Evolutionary conservation across 2,329 filamentous ascomycete genomes (phyloP), one percentile per base, ranked within the genome.

Genomic region (Cadophora gregata): DNA sequence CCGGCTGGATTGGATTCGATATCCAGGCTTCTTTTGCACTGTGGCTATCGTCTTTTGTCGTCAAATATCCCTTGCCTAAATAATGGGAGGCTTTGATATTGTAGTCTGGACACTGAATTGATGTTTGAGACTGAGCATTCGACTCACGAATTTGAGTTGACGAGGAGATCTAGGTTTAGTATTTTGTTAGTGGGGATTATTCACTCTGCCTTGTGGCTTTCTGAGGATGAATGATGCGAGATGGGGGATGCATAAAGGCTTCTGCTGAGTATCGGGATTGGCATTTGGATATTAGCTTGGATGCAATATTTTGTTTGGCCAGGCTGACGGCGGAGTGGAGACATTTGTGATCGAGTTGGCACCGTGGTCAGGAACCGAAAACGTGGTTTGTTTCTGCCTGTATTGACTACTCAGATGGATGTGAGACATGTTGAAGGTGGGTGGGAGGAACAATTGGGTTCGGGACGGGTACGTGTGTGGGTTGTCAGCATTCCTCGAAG

Each of bases 281-380:
- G 12, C 5, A 29, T 14, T 14, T 42, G 36, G 36, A 7, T 12
- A 4, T 42, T 42, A 14, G 14, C 12, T 19, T 29, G 50, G 19
- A 31, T 4, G 2, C 4, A 31, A n/a, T 53, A 8, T 53, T 31
- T 25, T 53, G 25, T 29, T 19, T 53, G 6, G 21, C 47, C 25
- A 1, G n/a, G 5, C 25, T 12, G n/a, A 8, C 19, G 14, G 25
- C 31, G 50, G 25, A 53, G 48, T 51, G 48, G 25, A 51, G 42
- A 47, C n/a, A 21, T 21, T n/a, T 25, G 16, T 33, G 10, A 10
- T 12, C 12, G 51, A 10, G 16, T 55, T 1, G n/a, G 14, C 21
- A 33, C 27, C 33, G 51, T 55, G 33, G 51, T 55, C 51, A 55
- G 51, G 51, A 33, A 55, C 24, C 19, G 29, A 33, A 16, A 55